phyloP scores from a whole-genome alignment of 2,329 filamentous ascomycete species.

The Verticillium albo-atrum region DNA sequence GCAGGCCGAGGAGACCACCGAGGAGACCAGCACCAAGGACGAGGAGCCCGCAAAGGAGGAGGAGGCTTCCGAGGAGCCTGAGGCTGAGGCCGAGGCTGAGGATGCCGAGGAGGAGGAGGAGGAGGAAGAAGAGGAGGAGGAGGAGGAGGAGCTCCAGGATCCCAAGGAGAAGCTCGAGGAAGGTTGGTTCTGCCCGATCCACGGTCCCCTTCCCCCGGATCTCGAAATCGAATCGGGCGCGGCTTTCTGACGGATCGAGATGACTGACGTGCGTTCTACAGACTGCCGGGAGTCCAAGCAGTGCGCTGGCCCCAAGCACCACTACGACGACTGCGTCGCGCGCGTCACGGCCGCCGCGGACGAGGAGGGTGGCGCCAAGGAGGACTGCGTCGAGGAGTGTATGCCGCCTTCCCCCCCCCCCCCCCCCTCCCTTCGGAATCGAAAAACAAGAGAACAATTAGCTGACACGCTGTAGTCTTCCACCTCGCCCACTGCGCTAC shows the following conservation, averaged over 20 bases:
- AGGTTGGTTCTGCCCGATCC: conserved; percentile 55
- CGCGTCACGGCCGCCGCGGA: conserved; percentile 69
- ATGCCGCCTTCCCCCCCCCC: conserved; percentile 39
- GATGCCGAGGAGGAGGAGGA: conserved; percentile 62
- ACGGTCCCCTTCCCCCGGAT: too few species aligned
- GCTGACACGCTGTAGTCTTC: conserved; percentile 68
- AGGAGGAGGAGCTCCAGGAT: conserved; percentile 78
- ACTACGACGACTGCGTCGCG: conserved; percentile 97
- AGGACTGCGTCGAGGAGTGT: conserved; percentile 99
- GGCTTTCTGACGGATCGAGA: too few species aligned
- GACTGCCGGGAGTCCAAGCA: conserved; percentile 85
- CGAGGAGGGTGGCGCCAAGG: conserved; percentile 67
- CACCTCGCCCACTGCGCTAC: conserved; percentile 95
- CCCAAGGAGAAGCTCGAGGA: conserved; percentile 85
- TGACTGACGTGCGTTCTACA: conserved; percentile 31
- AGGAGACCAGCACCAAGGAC: conserved; percentile 54
- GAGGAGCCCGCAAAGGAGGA: conserved; percentile 23
- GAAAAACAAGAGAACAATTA: too few species aligned
- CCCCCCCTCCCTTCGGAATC: too few species aligned
- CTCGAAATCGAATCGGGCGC: too few species aligned
- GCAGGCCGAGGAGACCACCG: conserved; percentile 31
- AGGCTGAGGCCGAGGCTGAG: conserved; percentile 44
- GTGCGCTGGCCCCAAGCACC: conserved; percentile 89
- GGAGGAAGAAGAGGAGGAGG: conserved; percentile 75
- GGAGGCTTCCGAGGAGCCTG: conserved; percentile 44